Percentiles rank a stretch among this genome's conserved stretches.
phyloP scores from a whole-genome alignment of 148 eudicot genomes.

The Fagopyrum esculentum region DNA sequence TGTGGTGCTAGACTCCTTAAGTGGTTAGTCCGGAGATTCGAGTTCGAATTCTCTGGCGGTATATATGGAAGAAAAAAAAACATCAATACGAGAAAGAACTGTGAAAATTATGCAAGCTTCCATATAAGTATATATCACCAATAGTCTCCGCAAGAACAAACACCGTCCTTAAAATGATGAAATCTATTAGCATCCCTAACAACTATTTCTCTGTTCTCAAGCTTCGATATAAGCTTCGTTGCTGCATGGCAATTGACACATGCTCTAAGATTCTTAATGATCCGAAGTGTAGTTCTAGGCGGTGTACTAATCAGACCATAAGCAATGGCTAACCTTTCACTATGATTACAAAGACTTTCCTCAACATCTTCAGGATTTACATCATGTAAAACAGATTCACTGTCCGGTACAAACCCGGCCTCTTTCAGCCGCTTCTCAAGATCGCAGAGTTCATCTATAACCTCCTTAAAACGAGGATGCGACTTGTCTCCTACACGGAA shows the following conservation, averaged over 20 bases:
- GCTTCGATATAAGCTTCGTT: conserved; percentile 39
- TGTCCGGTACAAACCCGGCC: conserved; percentile 46
- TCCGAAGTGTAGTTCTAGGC: conserved; percentile 34
- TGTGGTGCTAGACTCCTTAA: too few relatives aligned
- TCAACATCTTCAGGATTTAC: conserved; percentile 44
- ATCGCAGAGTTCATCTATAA: conserved; percentile 31
- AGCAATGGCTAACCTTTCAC: conserved; percentile 51
- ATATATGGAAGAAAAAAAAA: too few relatives aligned
- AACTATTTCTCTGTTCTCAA: conserved; percentile 34
- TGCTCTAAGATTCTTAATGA: conserved; percentile 42
- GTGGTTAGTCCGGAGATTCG: too few relatives aligned
- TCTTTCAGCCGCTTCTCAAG: conserved; percentile 48
- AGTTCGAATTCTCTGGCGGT: too few relatives aligned
- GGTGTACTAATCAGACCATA: conserved; percentile 47
- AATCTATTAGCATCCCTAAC: conserved; percentile 52
- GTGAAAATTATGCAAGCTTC: too few relatives aligned
- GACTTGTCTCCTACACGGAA: conserved; percentile 51
- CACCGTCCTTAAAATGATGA: conserved; percentile 50
- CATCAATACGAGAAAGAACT: too few relatives aligned
- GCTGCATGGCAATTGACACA: conserved; percentile 51
- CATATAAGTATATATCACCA: conserved; percentile 32
- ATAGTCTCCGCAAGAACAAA: conserved; percentile 47
- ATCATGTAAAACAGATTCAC: conserved; percentile 53
- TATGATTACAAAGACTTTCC: conserved; percentile 40
- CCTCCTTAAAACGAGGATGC: conserved; percentile 48